Evolutionary conservation across 2,329 filamentous ascomycete species (phyloP).

Genomic region (Sphaceloma murrayae): DNA sequence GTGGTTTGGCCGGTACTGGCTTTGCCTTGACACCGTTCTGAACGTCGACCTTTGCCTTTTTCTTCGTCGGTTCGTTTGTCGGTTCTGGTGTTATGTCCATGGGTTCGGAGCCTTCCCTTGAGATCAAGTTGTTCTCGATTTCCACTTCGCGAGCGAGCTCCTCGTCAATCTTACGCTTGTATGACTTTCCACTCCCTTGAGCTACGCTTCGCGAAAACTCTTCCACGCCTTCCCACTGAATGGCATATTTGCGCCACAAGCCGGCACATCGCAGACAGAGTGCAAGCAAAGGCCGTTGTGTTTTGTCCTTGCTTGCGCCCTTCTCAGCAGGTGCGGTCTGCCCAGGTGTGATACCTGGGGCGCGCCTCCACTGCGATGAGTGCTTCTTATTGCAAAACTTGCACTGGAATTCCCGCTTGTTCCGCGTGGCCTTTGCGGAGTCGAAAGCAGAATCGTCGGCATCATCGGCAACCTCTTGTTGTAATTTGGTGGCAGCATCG

Average conservation of each 20-base stretch:
- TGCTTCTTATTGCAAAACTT: conserved; percentile 78
- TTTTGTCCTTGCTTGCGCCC: conserved; percentile 66
- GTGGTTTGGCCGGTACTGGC: conserved; percentile 38
- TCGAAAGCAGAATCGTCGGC: conserved; percentile 95
- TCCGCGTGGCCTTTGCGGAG: conserved; percentile 66
- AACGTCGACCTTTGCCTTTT: conserved; percentile 46
- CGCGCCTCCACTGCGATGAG: conserved; percentile 85
- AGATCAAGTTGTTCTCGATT: conserved; percentile 44
- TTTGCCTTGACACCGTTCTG: conserved; percentile 53
- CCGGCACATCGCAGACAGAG: conserved; percentile 85
- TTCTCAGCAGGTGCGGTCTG: conserved; percentile 59
- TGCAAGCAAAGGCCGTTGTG: conserved; percentile 63
- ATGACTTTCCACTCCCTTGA: conserved; percentile 70
- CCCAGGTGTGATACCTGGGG: conserved; percentile 65
- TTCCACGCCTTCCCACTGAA: conserved; percentile 90
- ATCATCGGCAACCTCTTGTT: conserved; percentile 87
- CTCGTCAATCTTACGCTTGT: conserved; percentile 84
- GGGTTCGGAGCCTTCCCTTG: conserved; percentile 22
- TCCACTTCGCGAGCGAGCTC: conserved; percentile 69
- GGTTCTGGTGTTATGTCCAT: conserved; percentile 22
- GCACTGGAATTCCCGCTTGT: conserved; percentile 80
- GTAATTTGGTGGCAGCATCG: conserved; percentile 61
- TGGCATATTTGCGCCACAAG: conserved; percentile 89
- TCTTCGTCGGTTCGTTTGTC: conserved; percentile 46
- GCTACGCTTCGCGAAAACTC: conserved; percentile 82